Evolutionary conservation across 768 basidiomycete genomes (phyloP), one percentile per base, ranked within the genome.

Genomic region (Boletus tylopilopsis): DNA sequence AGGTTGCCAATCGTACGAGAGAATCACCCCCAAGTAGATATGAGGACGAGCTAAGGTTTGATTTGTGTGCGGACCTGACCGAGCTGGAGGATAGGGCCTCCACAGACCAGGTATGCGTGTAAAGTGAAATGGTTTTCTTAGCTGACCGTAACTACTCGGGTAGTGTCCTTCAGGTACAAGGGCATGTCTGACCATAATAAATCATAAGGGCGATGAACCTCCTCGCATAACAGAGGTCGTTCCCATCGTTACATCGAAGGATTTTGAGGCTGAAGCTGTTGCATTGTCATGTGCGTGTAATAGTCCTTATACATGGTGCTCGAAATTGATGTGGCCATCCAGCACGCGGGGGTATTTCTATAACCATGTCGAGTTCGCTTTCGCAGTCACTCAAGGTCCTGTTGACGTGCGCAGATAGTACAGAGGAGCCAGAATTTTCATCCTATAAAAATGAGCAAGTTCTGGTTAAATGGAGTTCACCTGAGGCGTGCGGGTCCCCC

Each of bases 141-240:
- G 44, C 49, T 49, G 42, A 54, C 47, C 55, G 23, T 32, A 48
- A 41, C 35, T 45, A 38, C 22, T 43, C 23, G 27, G 41, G 18
- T 57, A 93, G 90, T 93, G 90, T 69, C 66, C 77, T 18, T 46
- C 63, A 19, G 86, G 81, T 21, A 87, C 88, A 41, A 75, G 84
- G 58, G 87, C 82, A 42, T 94, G 92, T 68, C 71, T 91, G 25
- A 85, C 80, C 5, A 79, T 77, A 57, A 77, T 73, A 29, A 90
- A 91, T 59, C 57, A 71, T 57, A 90, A 87, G 66, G 56, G 63
- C 2, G 75, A 71, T 19, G 65, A 73, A 34, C 47, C 71, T 3
- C 84, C 88, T 55, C 77, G 88, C 43, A 67, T 94, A 59, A 72
- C 82, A 23, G 73, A 81, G 25, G 87, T 91, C n/a, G 80, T 94